A percentile compares a stretch with the other conserved stretches of the same genome.
Conservation (phyloP, 2,329 filamentous ascomycete genomes). For the Teratosphaeria gauchensis region DNA sequence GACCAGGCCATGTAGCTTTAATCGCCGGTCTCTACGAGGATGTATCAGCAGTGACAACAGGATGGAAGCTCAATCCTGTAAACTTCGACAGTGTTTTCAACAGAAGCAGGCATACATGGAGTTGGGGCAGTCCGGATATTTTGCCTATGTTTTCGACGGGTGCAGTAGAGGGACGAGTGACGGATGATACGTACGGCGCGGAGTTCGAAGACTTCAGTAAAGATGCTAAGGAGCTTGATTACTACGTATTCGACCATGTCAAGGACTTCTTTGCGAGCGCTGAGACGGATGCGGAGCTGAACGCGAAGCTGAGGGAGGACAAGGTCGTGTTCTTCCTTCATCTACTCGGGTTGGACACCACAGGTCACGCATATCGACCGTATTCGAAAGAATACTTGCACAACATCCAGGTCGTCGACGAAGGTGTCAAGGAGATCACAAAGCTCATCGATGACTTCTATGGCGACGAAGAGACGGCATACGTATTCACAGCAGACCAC, state of each 20-base stretch:
- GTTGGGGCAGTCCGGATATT: slow-evolving; percentile 97
- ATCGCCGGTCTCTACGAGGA: slow-evolving; percentile 97
- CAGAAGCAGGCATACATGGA: slow-evolving; percentile 92
- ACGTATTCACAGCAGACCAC: slow-evolving; percentile 94
- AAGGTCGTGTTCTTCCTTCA: slow-evolving; percentile 94
- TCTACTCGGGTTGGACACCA: slow-evolving; percentile 82
- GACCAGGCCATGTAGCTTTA: slow-evolving; percentile 90
- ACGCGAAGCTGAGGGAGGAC: slow-evolving; percentile 64
- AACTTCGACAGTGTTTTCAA: slow-evolving; percentile 99
- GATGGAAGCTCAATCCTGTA: slow-evolving; percentile 97
- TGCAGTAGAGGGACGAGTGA: slow-evolving; percentile 76
- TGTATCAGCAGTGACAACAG: slow-evolving; percentile 91
- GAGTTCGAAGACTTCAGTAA: slow-evolving; percentile 86
- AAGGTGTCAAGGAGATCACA: slow-evolving; percentile 77
- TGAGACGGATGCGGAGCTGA: slow-evolving; percentile 64
- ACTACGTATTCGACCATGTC: slow-evolving; percentile 93
- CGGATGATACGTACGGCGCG: slow-evolving; percentile 73
- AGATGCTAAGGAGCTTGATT: slow-evolving; percentile 71
- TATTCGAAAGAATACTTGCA: slow-evolving; percentile 93
- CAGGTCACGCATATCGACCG: slow-evolving; percentile 74
- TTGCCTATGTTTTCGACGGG: slow-evolving; percentile 93
- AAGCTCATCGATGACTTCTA: slow-evolving; percentile 81
- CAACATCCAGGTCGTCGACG: slow-evolving; percentile 89
- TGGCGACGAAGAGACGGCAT: slow-evolving; percentile 70
- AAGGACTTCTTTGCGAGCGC: slow-evolving; percentile 78